Base-by-base conservation (phyloP, 208 protist species). In the Porcisia deanei region DNA sequence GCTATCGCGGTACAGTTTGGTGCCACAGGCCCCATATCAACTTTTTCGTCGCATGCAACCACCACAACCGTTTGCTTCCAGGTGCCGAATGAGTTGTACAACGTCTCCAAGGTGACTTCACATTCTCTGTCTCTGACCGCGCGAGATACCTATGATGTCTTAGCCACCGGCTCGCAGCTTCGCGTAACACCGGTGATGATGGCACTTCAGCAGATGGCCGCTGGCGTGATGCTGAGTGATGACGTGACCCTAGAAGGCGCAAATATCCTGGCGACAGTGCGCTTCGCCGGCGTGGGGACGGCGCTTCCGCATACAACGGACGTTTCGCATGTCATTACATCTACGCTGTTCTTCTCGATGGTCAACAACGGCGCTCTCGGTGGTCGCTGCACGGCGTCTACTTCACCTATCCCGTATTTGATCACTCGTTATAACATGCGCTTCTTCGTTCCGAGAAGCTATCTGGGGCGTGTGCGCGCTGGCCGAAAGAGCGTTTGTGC, bases 401-500 rank as follows among this genome's bases (percentile, higher is more conserved):
- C 72, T 43, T 75, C 70, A 34, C 10, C 70, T 37, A 73, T 94
- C 18, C 68, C 79, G 22, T 94, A 87, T 82, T 71, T 91, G 18
- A 64, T 91, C 34, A 72, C 72, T 20, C 70, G 81, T 54, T 67
- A 81, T 68, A 67, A 73, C 16, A 52, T 91, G 59, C 79, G 82
- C 10, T 74, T 94, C 41, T 60, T 75, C 49, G 34, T 94, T 1
- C 72, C 83, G n/a, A 53, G 73, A 8, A 41, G 52, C 45, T 81
- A 85, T 59, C 54, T 75, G 16, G 58, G 53, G 57, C 73, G 70
- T 16, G 60, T 86, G 37, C 71, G 64, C 25, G 55, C 75, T 55
- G 87, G 87, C 54, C 80, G 75, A 52, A 94, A 90, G 69, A 90
- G 83, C 47, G 60, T 94, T n/a, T 94, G 90, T 55, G 87, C 84